phyloP scores from a whole-genome alignment of 176 grass and related monocot species.

The Melocanna baccifera region DNA sequence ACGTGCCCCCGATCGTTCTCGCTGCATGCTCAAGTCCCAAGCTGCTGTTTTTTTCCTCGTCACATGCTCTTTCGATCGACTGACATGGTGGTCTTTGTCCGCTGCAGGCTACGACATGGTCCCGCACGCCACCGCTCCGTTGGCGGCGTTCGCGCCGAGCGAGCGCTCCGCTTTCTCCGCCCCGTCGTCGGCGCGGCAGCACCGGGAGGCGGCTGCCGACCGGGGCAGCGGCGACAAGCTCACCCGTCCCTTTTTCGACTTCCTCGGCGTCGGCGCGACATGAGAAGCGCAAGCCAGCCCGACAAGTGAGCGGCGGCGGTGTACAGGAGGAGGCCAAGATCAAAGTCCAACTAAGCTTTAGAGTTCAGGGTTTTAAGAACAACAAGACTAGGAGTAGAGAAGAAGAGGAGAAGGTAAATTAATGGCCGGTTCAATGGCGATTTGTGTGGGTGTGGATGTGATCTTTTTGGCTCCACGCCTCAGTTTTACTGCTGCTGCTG shows the following conservation, averaged over 20 bases:
- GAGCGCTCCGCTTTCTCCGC: conserved; percentile 43
- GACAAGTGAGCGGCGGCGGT: background rate
- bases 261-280: conserved; percentile 71
- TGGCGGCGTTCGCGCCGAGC: conserved; percentile 41
- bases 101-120: conserved; percentile 42
- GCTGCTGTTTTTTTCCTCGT: background rate
- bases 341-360: conserved; percentile 26
- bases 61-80: background rate
- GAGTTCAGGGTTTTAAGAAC: conserved; percentile 7
- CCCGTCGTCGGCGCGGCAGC: conserved; percentile 12
- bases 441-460: conserved; percentile 9
- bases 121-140: background rate
- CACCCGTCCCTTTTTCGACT: conserved; percentile 58
- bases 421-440: background rate
- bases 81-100: background rate
- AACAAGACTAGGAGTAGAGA: background rate
- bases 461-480: background rate
- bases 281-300: conserved; percentile 9
- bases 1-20: background rate
- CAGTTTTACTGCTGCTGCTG: conserved; percentile 23
- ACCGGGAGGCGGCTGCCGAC: background rate
- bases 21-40: conserved; percentile 8
- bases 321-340: conserved; percentile 38
- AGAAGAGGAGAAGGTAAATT: background rate
- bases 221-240: conserved; percentile 21